Evolutionary conservation across 768 basidiomycete genomes (phyloP), one percentile per base, ranked within the genome.

Genomic region (Boletus sensibilis): DNA sequence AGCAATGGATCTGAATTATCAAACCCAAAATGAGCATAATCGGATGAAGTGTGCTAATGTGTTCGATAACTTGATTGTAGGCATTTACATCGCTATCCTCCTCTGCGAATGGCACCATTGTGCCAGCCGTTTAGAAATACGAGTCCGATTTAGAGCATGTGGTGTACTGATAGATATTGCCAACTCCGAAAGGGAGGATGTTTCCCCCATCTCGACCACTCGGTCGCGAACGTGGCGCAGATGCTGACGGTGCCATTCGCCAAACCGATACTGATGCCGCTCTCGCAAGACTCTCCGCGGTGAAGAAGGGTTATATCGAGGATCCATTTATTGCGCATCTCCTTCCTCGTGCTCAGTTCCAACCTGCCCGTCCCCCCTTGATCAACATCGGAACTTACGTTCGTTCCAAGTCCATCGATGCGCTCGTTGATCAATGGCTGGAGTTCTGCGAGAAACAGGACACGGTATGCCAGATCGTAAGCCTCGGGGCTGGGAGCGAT

Each of bases 381-480:
- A 98, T 98, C 78, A 98, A 98, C 70, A 79, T 96, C 41, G 97
- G 97, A 18, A 99, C 97, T 1, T 91, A 89, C 63, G 84, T 96
- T 55, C 83, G 96, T 55, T 85, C 90, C 0, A 77, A 81, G 52
- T 91, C 85, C 7, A 83, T 98, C 37, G 97, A 97, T 64, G 72
- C 74, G 38, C 82, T 96, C 13, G 84, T 95, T 1, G 73, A 83
- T 29, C 72, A 77, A 44, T 94, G 90, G 81, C 62, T 93, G 21
- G 70, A 75, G 18, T 63, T 78, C 18, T 77, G 80, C 1, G 67
- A 70, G 40, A 66, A 64, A 21, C 75, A 75, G 10, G 78, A 73
- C n/a, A 78, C 72, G 57, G 68, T 68, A 55, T 86, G 84, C 61
- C 97, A 98, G 77, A 87, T 98, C 52, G 82, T 98, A n/a, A 96